Conservation (phyloP, 1,284 basidiomycete genomes). For the Amylostereum areolatum region DNA sequence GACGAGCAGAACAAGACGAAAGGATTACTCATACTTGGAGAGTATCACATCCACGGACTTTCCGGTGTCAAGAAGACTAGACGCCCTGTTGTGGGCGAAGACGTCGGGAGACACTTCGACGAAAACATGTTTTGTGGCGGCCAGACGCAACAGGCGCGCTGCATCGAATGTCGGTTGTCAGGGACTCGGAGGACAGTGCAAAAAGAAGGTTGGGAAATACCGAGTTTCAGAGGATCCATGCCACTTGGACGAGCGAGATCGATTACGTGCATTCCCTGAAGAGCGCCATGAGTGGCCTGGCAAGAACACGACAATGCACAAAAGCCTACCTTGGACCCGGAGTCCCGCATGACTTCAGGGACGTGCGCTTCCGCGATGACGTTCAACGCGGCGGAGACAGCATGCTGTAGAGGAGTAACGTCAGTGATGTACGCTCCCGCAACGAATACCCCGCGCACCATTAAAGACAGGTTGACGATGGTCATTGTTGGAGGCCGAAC, state of each 20-base stretch:
- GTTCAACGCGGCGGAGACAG: background rate
- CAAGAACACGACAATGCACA: background rate
- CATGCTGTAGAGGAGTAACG: background rate
- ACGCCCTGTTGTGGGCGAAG: constrained; percentile 37
- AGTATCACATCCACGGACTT: constrained; percentile 27
- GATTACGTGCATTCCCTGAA: constrained; percentile 26
- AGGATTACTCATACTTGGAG: constrained; percentile 15
- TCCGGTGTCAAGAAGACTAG: constrained; percentile 33
- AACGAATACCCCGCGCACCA: constrained; percentile 22
- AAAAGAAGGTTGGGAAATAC: constrained; percentile 13
- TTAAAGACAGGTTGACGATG: constrained; percentile 20
- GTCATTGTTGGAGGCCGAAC: constrained; percentile 25
- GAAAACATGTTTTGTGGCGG: constrained; percentile 37
- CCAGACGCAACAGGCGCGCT: constrained; percentile 34
- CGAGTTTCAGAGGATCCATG: constrained; percentile 27
- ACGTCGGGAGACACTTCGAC: constrained; percentile 34
- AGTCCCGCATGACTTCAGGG: background rate
- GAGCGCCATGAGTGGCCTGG: too few relatives aligned
- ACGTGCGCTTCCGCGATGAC: background rate
- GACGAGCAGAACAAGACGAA: too few relatives aligned
- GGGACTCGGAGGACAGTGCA: background rate
- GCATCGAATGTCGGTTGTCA: background rate
- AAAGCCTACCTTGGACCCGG: background rate
- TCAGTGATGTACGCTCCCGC: background rate
- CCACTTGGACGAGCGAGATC: constrained; percentile 26